These are phyloP conservation scores for Boletus nobilissimus DNA, from an alignment of 1,284 basidiomycete species.

Conservation along the genomic window DNA sequence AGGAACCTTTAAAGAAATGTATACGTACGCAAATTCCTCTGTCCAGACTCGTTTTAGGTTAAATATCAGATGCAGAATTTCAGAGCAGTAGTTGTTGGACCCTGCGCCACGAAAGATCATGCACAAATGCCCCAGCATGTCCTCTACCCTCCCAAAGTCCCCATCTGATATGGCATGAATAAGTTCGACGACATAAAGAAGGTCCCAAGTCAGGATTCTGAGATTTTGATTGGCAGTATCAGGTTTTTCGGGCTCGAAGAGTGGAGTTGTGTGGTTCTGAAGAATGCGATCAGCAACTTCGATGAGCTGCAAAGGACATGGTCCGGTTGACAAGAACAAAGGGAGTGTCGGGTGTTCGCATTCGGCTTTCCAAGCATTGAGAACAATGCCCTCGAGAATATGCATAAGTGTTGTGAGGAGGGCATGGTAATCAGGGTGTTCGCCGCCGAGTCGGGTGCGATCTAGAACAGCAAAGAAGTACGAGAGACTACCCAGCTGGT, in stretches of 20 bases:
- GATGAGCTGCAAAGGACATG: no score
- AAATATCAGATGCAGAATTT: conserved; percentile 44
- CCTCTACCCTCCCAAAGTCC: conserved; percentile 45
- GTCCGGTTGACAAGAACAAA: no score
- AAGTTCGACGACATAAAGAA: conserved; percentile 30
- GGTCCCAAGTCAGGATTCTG: background rate
- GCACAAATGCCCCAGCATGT: conserved; percentile 41
- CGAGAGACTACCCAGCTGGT: background rate
- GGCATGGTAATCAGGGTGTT: conserved; percentile 7
- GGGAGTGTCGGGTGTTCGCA: background rate
- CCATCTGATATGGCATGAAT: conserved; percentile 38
- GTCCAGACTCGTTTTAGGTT: conserved; percentile 46
- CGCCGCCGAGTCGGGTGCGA: background rate
- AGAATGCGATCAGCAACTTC: background rate
- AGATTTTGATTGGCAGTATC: no score
- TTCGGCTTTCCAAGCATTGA: conserved; percentile 7
- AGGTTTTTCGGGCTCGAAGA: no score
- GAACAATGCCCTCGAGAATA: background rate
- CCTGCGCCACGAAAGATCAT: conserved; percentile 45
- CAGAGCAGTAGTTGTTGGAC: conserved; percentile 45
- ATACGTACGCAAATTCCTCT: conserved; percentile 36
- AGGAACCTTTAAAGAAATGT: no score
- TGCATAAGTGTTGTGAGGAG: background rate
- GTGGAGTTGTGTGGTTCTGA: background rate
- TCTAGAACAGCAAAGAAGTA: conserved; percentile 10